Evolutionary conservation across 2,329 filamentous ascomycete genomes (phyloP), one percentile per base, ranked within the genome.

Genomic region (Colletotrichum cereale): DNA sequence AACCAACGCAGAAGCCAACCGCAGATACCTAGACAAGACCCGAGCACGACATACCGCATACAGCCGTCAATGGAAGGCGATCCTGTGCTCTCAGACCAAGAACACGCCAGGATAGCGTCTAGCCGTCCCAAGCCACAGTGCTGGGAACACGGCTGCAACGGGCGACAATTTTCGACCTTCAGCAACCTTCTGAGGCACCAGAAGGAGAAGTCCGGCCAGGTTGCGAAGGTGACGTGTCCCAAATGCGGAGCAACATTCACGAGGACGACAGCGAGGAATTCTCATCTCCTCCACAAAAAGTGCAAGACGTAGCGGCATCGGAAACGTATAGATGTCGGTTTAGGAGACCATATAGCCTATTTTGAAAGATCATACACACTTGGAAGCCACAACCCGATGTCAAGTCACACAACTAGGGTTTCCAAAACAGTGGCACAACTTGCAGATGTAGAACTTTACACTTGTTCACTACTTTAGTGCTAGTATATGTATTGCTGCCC

Each of bases 81-180:
- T 71, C 73, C 75, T 56, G 69, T 78, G 66, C 29, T 31, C 48
- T 75, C 62, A 77, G 75, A 75, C 74, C 80, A 83, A 73, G 80
- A 84, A 55, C 84, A 90, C 74, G 90, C 93, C 50, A 87, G 93
- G 71, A 89, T 94, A 18, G 87, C 95, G 24, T 91, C 93, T 79
- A 91, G 90, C 76, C 89, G 93, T 74, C 94, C 94, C 21, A 97
- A 97, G 83, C 95, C 95, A 55, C 94, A 97, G 80, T 98, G 96
- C 82, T 98, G 94, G 93, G 96, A 98, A 73, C 96, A 98, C 79
- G 96, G 95, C 14, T 98, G 96, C 85, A 97, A 98, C 77, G 96
- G 96, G 26, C 91, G 95, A 38, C 93, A 97, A 78, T 98, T 98
- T 79, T 97, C 94, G n/a, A 98, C 96, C 3, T 98, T 97, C 80